These are phyloP conservation scores for Friedmanniomyces simplex DNA, from an alignment of 495 filamentous ascomycete species.

Conservation along the genomic window DNA sequence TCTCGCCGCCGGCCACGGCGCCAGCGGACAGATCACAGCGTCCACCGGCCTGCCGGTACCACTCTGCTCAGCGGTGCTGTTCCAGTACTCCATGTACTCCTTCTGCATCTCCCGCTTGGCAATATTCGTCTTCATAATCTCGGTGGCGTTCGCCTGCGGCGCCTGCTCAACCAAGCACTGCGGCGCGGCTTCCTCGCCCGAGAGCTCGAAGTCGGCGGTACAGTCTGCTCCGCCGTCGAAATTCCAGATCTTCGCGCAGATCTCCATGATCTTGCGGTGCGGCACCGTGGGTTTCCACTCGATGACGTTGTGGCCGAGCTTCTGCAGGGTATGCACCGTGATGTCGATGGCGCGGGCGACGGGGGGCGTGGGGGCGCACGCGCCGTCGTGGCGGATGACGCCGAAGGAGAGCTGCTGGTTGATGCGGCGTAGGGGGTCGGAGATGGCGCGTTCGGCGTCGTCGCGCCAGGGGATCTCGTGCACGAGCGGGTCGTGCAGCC, in stretches of 20 bases:
- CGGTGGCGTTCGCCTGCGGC: constrained; percentile 34
- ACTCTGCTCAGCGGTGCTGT: constrained; percentile 43
- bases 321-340: constrained; percentile 40
- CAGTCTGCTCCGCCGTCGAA: constrained; percentile 42
- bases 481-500: constrained; percentile 54
- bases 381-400: constrained; percentile 42
- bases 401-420: constrained; percentile 40
- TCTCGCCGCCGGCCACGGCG: constrained; percentile 50
- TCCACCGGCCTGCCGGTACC: constrained; percentile 50
- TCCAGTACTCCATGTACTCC: constrained; percentile 62
- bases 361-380: constrained; percentile 42
- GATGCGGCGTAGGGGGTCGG: constrained; percentile 33
- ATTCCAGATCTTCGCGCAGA: constrained; percentile 35
- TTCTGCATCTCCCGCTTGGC: constrained; percentile 49
- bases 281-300: constrained; percentile 47
- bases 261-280: constrained; percentile 30
- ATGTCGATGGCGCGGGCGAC: constrained; percentile 44
- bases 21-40: constrained; percentile 46
- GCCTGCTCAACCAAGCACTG: constrained; percentile 31
- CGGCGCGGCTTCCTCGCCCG: constrained; percentile 41
- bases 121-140: constrained; percentile 47
- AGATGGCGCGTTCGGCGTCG: constrained; percentile 39
- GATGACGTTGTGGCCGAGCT: constrained; percentile 48
- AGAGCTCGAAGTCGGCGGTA: constrained; percentile 39
- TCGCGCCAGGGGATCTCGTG: constrained; percentile 54